Conservation (phyloP, 2,329 filamentous ascomycete genomes). For the Colletotrichum sp. region DNA sequence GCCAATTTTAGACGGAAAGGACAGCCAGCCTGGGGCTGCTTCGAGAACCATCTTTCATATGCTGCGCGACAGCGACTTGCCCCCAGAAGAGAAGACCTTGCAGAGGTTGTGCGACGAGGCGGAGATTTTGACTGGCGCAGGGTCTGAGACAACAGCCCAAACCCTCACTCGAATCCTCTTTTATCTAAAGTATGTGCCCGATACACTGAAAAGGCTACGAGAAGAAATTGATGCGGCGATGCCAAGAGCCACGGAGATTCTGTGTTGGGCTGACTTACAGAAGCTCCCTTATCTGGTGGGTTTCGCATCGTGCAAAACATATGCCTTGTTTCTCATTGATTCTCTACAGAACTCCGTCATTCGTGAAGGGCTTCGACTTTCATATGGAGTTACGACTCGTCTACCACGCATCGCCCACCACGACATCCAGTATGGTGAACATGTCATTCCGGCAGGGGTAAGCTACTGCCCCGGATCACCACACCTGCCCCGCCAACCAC, state of each 20-base stretch:
- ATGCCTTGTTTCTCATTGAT: neutral
- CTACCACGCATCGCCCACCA: conserved; percentile 9
- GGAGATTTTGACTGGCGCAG: conserved; percentile 51
- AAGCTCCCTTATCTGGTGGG: conserved; percentile 11
- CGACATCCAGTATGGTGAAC: conserved; percentile 8
- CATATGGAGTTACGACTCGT: conserved; percentile 16
- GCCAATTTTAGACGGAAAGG: neutral
- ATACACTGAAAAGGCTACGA: conserved; percentile 28
- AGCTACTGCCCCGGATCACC: neutral
- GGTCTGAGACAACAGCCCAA: conserved; percentile 38
- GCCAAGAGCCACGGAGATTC: conserved; percentile 18
- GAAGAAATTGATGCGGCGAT: conserved; percentile 33
- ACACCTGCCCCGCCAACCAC: neutral
- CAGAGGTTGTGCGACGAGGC: conserved; percentile 23
- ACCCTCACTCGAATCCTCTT: conserved; percentile 39
- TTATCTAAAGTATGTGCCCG: conserved; percentile 28
- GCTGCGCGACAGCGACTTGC: neutral
- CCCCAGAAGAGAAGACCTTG: conserved; percentile 19
- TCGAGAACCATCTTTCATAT: neutral
- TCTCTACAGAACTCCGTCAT: conserved; percentile 5
- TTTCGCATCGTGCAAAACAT: rapidly evolving
- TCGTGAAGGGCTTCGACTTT: conserved; percentile 15
- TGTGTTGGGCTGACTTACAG: conserved; percentile 3
- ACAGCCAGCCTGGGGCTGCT: neutral
- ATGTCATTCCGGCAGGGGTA: conserved; percentile 20